These are phyloP conservation scores for Hylodesmum podocarpum DNA, from an alignment of 306 rosid species.

Conservation along the genomic window DNA sequence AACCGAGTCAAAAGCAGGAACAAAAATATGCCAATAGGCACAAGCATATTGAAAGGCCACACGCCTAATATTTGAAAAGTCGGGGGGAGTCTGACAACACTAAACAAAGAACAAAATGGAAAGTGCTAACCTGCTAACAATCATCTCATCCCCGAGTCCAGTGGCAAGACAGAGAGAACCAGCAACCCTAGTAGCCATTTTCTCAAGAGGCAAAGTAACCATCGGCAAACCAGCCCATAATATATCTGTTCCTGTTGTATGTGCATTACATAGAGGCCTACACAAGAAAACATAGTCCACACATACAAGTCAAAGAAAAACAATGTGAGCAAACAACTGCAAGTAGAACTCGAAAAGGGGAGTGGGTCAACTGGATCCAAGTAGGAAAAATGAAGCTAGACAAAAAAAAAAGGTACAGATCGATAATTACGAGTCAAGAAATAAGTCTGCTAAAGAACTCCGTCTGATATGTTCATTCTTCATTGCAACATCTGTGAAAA, in stretches of 20 bases:
- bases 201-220: conserved; percentile 95
- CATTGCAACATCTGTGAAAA: conserved; percentile 98
- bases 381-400: neutral
- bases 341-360: neutral
- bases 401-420: neutral
- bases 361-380: neutral
- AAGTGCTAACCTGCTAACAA: conserved; percentile 68
- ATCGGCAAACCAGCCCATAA: conserved; percentile 98
- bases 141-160: conserved; percentile 95
- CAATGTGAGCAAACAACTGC: neutral
- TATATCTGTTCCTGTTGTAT: conserved; percentile 96
- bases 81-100: neutral
- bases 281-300: conserved; percentile 28
- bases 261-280: conserved; percentile 99
- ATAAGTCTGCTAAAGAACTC: conserved; percentile 87
- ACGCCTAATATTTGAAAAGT: neutral
- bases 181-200: conserved; percentile 99
- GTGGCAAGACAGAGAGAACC: conserved; percentile 95
- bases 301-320: neutral
- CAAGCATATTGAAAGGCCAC: neutral
- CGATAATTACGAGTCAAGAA: conserved; percentile 82
- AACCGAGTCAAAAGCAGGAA: neutral
- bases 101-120: neutral
- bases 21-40: neutral
- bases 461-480: conserved; percentile 95